Base-by-base conservation (phyloP, 2,329 filamentous ascomycete species). In the Fusarium sp. region DNA sequence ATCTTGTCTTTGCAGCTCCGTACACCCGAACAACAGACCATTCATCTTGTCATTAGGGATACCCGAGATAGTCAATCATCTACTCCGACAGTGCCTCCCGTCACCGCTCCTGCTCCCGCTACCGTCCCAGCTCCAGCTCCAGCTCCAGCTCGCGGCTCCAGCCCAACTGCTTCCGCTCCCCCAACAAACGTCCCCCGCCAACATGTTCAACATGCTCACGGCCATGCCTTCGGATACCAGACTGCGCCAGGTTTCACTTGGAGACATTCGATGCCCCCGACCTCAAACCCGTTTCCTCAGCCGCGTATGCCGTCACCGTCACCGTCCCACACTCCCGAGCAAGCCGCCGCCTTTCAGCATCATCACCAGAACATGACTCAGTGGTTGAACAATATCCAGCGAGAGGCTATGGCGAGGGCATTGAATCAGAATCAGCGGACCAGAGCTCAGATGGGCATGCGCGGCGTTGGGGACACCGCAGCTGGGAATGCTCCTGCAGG, bases 1-100 rank as follows among this genome's bases (percentile, higher is more conserved):
- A 49, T 40, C 56, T 67, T 31, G 31, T 31, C 35, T 44, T 62
- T 42, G 38, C 67, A 88, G 86, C 78, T 88, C 58, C 83, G 81
- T 44, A 81, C 78, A 24, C 79, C 81, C 42, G 84, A 88, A 53
- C 82, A 85, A 64, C 87, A 89, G 68, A 88, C 86, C 1, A 83
- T 90, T 20, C 88, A 90, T 73, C 82, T 90, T 12, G 87, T 89
- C 24, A 80, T 90, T 51, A 82, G 87, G 72, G 86, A 85, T 55
- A 55, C 75, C 10, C 64, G 72, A 36, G 82, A 84, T 27, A 69
- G 74, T 36, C 79, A 78, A 22, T 66, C 80, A 20, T 61, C 79
- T 11, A 78, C 75, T 20, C 77, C 78, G 33, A 42, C 44, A 29
- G 46, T 64, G 67, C 40, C 75, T 67, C 72, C 80, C 12, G 63